phyloP scores from a whole-genome alignment of 495 filamentous ascomycete species.

The Penicillium subrubescens region DNA sequence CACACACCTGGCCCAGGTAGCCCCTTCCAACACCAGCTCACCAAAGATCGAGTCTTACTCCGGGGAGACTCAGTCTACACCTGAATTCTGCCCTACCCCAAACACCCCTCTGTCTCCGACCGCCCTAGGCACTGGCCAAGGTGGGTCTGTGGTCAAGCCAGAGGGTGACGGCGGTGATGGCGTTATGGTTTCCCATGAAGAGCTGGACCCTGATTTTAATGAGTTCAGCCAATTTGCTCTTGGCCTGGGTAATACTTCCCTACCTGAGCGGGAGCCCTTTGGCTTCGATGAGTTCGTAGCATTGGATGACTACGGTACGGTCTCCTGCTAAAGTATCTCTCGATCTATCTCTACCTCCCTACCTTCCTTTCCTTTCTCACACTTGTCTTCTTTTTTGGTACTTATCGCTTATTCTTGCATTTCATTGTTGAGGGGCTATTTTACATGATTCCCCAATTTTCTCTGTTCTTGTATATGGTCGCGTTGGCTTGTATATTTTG shows the following conservation, averaged over 20 bases:
- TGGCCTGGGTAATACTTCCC: conserved; percentile 30
- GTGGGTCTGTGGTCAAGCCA: conserved; percentile 12
- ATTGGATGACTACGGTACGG: conserved; percentile 39
- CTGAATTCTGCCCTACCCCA: conserved; percentile 42
- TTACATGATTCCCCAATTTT: conserved; percentile 7
- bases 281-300: conserved; percentile 41
- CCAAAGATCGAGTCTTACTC: conserved; percentile 29
- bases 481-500: conserved; percentile 29
- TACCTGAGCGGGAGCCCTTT: conserved; percentile 29
- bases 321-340: conserved; percentile 25
- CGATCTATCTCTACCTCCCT: neutral
- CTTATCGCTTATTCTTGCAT: conserved; percentile 10
- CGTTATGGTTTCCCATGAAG: conserved; percentile 32
- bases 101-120: conserved; percentile 40
- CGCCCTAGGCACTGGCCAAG: conserved; percentile 13
- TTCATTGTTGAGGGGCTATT: conserved; percentile 8
- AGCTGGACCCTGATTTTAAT: conserved; percentile 34
- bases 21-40: conserved; percentile 21
- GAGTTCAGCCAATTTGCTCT: conserved; percentile 45
- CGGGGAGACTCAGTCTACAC: conserved; percentile 37
- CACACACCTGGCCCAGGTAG: conserved; percentile 23
- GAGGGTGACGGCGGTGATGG: conserved; percentile 21
- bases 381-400: conserved; percentile 6
- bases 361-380: conserved; percentile 12
- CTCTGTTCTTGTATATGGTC: conserved; percentile 18